Conservation (phyloP, 345 rosid genomes). For the Melastoma malabathricum region DNA sequence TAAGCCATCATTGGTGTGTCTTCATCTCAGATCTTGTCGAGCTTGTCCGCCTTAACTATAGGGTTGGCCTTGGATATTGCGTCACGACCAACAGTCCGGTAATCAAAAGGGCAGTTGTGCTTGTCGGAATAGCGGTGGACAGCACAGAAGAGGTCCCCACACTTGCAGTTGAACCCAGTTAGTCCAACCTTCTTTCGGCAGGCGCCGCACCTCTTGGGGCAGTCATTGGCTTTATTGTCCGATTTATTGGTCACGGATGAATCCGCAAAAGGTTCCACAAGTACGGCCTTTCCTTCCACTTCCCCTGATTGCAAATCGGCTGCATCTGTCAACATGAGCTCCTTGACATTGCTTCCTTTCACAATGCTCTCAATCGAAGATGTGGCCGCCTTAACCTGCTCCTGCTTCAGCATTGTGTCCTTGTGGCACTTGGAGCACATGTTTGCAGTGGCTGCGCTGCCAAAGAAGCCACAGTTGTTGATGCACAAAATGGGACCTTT, state of each 20-base stretch:
- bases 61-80: slow-evolving; percentile 20
- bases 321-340: not conserved
- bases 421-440: slow-evolving; percentile 19
- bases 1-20: not conserved
- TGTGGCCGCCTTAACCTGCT: slow-evolving; percentile 10
- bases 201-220: slow-evolving; percentile 10
- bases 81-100: slow-evolving; percentile 13
- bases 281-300: not conserved
- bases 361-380: slow-evolving; percentile 3
- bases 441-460: slow-evolving; percentile 15
- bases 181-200: slow-evolving; percentile 24
- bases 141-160: slow-evolving; percentile 17
- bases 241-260: not conserved
- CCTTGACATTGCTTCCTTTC: slow-evolving; percentile 2
- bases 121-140: slow-evolving; percentile 20
- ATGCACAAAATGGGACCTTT: slow-evolving; percentile 15
- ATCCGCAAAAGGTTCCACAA: not conserved
- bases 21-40: slow-evolving; percentile 6
- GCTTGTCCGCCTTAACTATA: slow-evolving; percentile 18
- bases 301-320: not conserved
- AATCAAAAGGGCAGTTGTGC: slow-evolving; percentile 20
- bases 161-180: slow-evolving; percentile 23
- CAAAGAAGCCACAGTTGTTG: slow-evolving; percentile 19
- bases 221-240: not conserved
- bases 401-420: slow-evolving; percentile 10